Evolutionary conservation across 257 asterid species (phyloP).

Genomic region (Primulina tabacum): DNA sequence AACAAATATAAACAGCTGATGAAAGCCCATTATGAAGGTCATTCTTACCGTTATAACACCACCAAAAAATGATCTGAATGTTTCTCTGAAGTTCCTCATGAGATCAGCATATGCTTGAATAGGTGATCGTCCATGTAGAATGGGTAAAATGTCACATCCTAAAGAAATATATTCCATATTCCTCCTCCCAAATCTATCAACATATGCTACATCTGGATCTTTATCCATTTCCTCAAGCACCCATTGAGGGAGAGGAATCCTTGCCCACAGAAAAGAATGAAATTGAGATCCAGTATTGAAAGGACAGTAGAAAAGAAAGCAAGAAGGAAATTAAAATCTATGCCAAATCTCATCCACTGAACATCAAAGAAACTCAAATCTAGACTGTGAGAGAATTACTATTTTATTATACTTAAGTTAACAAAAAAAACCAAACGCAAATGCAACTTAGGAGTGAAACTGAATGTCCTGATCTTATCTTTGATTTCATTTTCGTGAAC

Average conservation of each 20-base stretch:
- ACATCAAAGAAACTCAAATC: constrained; percentile 10
- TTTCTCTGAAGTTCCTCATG: constrained; percentile 71
- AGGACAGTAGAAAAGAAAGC: constrained; percentile 12
- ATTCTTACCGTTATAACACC: constrained; percentile 57
- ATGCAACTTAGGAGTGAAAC: neutral
- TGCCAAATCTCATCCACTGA: neutral
- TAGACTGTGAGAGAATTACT: neutral
- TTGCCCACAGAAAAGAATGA: constrained; percentile 34
- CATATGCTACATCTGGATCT: constrained; percentile 58
- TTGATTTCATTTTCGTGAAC: neutral
- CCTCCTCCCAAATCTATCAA: constrained; percentile 67
- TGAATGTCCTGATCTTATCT: too few species aligned
- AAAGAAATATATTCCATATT: constrained; percentile 66
- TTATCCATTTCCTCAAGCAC: constrained; percentile 66
- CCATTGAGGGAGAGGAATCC: constrained; percentile 87
- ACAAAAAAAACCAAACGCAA: neutral
- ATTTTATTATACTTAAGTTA: too few species aligned
- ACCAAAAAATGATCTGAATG: constrained; percentile 64
- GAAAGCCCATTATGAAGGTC: constrained; percentile 21
- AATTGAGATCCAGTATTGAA: constrained; percentile 26
- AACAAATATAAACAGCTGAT: constrained; percentile 2
- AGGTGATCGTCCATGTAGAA: constrained; percentile 72
- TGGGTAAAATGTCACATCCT: constrained; percentile 74
- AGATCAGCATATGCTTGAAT: constrained; percentile 74
- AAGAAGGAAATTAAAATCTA: neutral